Evolutionary conservation across 2,329 filamentous ascomycete species (phyloP), one percentile per base, ranked within the genome.

Genomic region (Drechslerella coelobrocha): DNA sequence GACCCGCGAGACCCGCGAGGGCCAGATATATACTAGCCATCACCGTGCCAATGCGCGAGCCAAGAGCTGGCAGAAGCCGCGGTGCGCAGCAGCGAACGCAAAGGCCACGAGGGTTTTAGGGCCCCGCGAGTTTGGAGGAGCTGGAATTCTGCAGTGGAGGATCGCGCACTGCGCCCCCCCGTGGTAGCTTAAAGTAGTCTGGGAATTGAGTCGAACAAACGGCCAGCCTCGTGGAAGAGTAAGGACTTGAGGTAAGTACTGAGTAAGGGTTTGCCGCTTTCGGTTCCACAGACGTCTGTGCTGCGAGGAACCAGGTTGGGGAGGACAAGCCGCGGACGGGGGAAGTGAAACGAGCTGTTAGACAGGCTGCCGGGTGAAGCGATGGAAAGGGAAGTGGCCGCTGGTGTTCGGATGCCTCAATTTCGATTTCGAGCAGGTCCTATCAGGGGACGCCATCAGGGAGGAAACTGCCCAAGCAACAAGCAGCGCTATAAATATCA

Each of bases 381-480:
- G 19, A 9, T 19, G 41, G 41, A 6, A 6, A 17, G 3, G 17
- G 41, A 45, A 6, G 5, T 19, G 41, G 8, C 10, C 14, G 17
- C 5, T n/a, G 5, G 9, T n/a, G 14, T 45, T 23, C 19, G 41
- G 41, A n/a, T 23, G 41, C 41, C 14, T 14, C 14, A 45, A 9
- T 4, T 5, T 45, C 41, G 21, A 23, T 45, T 45, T 45, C 41
- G 14, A 45, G 41, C 41, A 45, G 41, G 41, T 45, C 41, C 17
- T 39, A 39, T 39, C 17, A 10, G 34, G 17, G 34, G 34, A 10
- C 34, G 12, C 34, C 34, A n/a, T n/a, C n/a, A n/a, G n/a, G n/a
- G n/a, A n/a, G n/a, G n/a, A n/a, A n/a, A n/a, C n/a, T n/a, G n/a
- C n/a, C n/a, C n/a, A n/a, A n/a, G n/a, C n/a, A n/a, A n/a, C n/a